Evolutionary conservation across 2,329 filamentous ascomycete species (phyloP).

Genomic region (Colletotrichum sp.): DNA sequence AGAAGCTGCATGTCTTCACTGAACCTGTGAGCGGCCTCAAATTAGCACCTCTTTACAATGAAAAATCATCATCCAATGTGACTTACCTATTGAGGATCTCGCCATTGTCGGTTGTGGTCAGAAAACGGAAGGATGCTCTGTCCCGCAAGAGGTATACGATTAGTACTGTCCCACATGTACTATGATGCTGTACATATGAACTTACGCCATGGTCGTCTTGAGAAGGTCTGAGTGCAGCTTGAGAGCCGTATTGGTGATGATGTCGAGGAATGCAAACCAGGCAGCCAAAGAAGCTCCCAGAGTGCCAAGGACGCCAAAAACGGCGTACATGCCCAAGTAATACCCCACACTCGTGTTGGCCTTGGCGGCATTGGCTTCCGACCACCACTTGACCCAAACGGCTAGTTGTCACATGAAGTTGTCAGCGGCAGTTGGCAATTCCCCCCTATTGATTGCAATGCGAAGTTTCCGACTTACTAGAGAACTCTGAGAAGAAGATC

Average conservation of each 20-base stretch:
- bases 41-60: too few relatives aligned
- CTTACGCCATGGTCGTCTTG: neutral
- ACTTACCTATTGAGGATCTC: constrained; percentile 6
- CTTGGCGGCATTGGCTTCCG: neutral
- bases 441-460: neutral
- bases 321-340: constrained; percentile 2
- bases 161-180: too few relatives aligned
- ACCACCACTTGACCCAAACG: constrained; percentile 17
- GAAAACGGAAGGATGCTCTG: neutral
- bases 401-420: neutral
- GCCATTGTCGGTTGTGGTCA: neutral
- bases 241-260: constrained; percentile 8
- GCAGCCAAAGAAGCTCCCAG: neutral
- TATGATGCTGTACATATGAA: neutral
- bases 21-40: neutral
- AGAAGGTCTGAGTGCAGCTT: constrained; percentile 3
- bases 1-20: constrained; percentile 15
- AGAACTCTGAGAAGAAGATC: constrained; percentile 8
- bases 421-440: too few relatives aligned
- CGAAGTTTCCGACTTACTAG: neutral
- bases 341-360: neutral
- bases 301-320: neutral
- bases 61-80: neutral
- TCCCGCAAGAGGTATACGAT: too few relatives aligned
- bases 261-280: constrained; percentile 8